These are phyloP conservation scores for Jackrogersella multiformis DNA, from an alignment of 495 filamentous ascomycete genomes.

Conservation along the genomic window DNA sequence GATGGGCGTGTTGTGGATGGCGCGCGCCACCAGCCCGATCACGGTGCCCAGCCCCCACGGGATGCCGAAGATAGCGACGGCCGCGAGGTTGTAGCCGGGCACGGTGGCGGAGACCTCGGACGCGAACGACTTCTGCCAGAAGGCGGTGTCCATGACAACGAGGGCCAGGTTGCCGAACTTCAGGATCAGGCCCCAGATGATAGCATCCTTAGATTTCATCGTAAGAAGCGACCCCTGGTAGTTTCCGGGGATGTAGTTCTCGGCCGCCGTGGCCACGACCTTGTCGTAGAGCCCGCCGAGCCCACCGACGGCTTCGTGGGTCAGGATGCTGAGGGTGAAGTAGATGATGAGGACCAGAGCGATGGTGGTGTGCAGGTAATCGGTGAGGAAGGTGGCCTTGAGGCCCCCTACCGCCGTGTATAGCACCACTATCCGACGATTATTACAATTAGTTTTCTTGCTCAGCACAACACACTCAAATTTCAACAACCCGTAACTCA, in stretches of 20 bases:
- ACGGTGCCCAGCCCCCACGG: slow-evolving; percentile 86
- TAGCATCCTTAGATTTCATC: slow-evolving; percentile 62
- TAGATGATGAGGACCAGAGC: slow-evolving; percentile 82
- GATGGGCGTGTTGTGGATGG: slow-evolving; percentile 72
- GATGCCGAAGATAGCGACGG: slow-evolving; percentile 85
- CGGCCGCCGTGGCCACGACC: slow-evolving; percentile 79
- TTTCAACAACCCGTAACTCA: no score
- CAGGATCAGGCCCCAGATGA: slow-evolving; percentile 59
- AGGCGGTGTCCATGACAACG: slow-evolving; percentile 63
- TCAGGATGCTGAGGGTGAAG: slow-evolving; percentile 81
- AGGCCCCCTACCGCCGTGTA: slow-evolving; percentile 62
- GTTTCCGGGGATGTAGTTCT: slow-evolving; percentile 63
- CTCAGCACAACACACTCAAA: no score
- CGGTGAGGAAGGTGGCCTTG: slow-evolving; percentile 49
- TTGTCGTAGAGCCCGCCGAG: slow-evolving; percentile 83
- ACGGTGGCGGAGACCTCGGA: slow-evolving; percentile 67
- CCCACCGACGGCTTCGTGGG: slow-evolving; percentile 73
- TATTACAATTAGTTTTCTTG: slow-evolving; percentile 51
- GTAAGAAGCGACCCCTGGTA: slow-evolving; percentile 59
- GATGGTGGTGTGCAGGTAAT: slow-evolving; percentile 73
- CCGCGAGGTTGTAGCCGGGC: slow-evolving; percentile 85
- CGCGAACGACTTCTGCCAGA: slow-evolving; percentile 63
- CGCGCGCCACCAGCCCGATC: slow-evolving; percentile 80
- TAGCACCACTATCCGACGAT: slow-evolving; percentile 70
- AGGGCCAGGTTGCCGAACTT: slow-evolving; percentile 62